phyloP scores from a whole-genome alignment of 2,329 filamentous ascomycete genomes.

The Penicillium capsulatum region DNA sequence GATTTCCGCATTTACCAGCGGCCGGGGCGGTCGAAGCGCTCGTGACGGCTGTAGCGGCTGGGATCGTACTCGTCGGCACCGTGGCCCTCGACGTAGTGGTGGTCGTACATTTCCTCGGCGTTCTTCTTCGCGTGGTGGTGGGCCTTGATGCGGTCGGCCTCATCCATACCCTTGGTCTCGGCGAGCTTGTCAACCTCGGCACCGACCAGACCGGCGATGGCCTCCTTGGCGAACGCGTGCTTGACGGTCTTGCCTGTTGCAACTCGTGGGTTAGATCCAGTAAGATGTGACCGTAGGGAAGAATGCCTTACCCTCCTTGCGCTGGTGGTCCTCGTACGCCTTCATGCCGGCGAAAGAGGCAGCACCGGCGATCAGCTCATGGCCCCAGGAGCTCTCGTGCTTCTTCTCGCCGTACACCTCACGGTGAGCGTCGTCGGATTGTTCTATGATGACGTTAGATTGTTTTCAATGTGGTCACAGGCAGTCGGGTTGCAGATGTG shows the following conservation, averaged over 20 bases:
- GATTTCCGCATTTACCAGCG: constrained; percentile 19
- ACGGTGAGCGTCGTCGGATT: constrained; percentile 52
- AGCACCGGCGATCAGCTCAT: constrained; percentile 71
- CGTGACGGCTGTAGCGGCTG: constrained; percentile 30
- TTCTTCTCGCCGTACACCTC: constrained; percentile 50
- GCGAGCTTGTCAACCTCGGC: constrained; percentile 72
- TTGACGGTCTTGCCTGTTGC: constrained; percentile 59
- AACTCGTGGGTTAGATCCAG: background rate
- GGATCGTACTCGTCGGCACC: constrained; percentile 53
- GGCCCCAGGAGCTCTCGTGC: constrained; percentile 62
- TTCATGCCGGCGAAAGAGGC: constrained; percentile 78
- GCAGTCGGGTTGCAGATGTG: background rate
- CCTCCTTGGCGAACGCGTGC: constrained; percentile 74
- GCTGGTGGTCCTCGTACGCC: constrained; percentile 71
- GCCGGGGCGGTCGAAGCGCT: constrained; percentile 24
- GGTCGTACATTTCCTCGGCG: constrained; percentile 58
- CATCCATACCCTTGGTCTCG: constrained; percentile 65
- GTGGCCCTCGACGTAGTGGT: constrained; percentile 53
- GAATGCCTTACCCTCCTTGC: constrained; percentile 56
- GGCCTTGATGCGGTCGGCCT: constrained; percentile 55
- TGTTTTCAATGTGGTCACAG: background rate
- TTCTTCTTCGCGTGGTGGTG: constrained; percentile 57
- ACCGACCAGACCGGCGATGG: constrained; percentile 66
- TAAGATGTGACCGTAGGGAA: background rate
- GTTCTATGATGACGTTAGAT: constrained; percentile 36